Evolutionary conservation across 1,139 yeast species (phyloP), one percentile per base, ranked within the genome.

Genomic region (Suhomyces bribrorum): DNA sequence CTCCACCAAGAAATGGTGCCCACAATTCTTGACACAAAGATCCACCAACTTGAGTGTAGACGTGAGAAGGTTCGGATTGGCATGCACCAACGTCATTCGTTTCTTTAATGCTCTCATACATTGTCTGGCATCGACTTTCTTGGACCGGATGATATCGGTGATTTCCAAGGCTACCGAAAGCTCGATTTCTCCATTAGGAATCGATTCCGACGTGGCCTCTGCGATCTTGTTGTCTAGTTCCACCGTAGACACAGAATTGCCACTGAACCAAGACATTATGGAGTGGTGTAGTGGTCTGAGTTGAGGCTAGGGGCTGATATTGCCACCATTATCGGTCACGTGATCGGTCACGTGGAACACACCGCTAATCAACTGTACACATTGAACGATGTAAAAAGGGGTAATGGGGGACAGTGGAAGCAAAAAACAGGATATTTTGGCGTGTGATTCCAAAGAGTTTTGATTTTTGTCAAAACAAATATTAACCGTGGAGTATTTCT

Each of bases 151-250:
- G 36, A 83, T 59, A 62, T 92, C 99, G 38, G 96, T 86, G 41
- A 92, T 79, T 57, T 92, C 98, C 45, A 92, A 70, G 7, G 94
- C 90, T 36, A 79, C 71, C 5, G 83, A 79, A 46, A 87, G 73
- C 52, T 92, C 97, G 38, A 87, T 75, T 52, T 89, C 96, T 3
- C 97, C 98, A 54, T 86, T 82, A 3, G 97, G 97, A 37, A 92
- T 84, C 14, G 86, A 68, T 59, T 88, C 96, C 24, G 92, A 83
- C 0, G 97, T 89, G 11, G 97, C 96, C 48, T 77, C 80, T 38
- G 75, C 76, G 36, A 90, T 79, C 51, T 83, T 78, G 41, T 69
- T 73, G 47, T 86, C 95, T 30, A 86, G 66, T 43, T 69, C 75
- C 14, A 74, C 73, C 4, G 71, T 63, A 13, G 73, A 61, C 14